Conservation (phyloP, 805 yeast species). For the Candida wancherniae region DNA sequence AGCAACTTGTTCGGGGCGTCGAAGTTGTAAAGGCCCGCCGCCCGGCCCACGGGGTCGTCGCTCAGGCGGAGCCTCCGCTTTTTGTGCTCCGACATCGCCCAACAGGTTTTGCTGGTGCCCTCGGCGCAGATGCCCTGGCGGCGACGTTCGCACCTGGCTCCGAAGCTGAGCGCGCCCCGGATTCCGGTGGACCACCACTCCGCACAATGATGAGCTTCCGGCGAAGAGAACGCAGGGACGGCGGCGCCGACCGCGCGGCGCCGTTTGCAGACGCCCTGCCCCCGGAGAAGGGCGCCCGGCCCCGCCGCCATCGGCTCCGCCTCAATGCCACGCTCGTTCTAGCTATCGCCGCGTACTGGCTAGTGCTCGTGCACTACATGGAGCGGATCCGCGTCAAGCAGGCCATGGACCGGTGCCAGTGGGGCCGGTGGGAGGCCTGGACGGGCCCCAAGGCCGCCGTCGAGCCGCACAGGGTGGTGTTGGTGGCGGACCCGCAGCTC, state of each 20-base stretch:
- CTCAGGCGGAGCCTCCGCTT: conserved; percentile 29
- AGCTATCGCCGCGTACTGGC: conserved; percentile 19
- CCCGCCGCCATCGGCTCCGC: conserved; percentile 2
- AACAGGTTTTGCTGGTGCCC: too few relatives aligned
- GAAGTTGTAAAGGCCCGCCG: conserved; percentile 28
- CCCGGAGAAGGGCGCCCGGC: too few relatives aligned
- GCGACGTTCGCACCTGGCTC: too few relatives aligned
- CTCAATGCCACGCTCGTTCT: conserved; percentile 1
- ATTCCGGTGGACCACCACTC: too few relatives aligned
- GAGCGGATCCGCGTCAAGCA: conserved; percentile 28
- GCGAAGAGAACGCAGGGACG: too few relatives aligned
- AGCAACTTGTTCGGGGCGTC: conserved; percentile 27
- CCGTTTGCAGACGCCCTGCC: too few relatives aligned
- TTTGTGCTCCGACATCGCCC: conserved; percentile 9
- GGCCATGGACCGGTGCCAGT: conserved; percentile 32
- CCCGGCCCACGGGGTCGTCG: conserved; percentile 9
- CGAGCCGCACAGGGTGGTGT: conserved; percentile 43
- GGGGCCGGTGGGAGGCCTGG: conserved; percentile 71
- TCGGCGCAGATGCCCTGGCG: too few relatives aligned
- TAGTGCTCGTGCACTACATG: conserved; percentile 24
- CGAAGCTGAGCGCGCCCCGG: too few relatives aligned
- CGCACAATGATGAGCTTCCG: too few relatives aligned
- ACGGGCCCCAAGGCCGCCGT: conserved; percentile 14
- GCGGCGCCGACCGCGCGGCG: too few relatives aligned
- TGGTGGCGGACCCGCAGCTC: conserved; percentile 92